Evolutionary conservation across 2,329 filamentous ascomycete genomes (phyloP).

Genomic region (Xylariaceae sp.): DNA sequence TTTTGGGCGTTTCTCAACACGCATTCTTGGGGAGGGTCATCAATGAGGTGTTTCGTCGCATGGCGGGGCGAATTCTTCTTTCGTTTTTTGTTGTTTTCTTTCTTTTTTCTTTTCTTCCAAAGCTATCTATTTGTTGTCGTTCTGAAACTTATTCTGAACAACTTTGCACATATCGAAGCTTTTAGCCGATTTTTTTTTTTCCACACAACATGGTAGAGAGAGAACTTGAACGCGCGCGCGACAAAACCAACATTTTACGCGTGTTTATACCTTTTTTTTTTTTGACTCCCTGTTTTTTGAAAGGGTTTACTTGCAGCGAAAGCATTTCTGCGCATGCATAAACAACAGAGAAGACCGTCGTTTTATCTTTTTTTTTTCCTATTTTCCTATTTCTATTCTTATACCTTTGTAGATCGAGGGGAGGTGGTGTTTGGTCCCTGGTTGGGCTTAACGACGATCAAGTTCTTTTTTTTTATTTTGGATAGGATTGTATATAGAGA

Average conservation of each 20-base stretch:
- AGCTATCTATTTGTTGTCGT: no score
- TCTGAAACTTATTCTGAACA: no score
- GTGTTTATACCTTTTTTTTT: no score
- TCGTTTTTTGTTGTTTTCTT: slow-evolving; percentile 4
- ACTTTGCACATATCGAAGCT: not conserved
- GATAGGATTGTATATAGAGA: not conserved
- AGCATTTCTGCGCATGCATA: not conserved
- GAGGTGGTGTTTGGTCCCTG: not conserved
- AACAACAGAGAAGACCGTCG: not conserved
- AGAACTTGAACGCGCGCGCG: no score
- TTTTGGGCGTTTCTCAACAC: not conserved
- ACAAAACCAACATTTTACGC: no score
- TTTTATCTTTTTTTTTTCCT: no score
- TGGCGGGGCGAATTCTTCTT: not conserved
- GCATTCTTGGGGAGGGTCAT: not conserved
- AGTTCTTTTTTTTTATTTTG: no score
- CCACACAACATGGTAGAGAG: not conserved
- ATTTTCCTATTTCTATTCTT: not conserved
- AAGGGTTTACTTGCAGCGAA: not conserved
- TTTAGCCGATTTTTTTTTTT: not conserved
- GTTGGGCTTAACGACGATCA: not conserved
- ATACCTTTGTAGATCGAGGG: not conserved
- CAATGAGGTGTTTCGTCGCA: not conserved
- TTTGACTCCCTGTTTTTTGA: no score
- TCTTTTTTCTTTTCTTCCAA: not conserved